Percentiles rank a stretch among this genome's conserved stretches.
Conservation (phyloP, 1,139 yeast species). For the Protomyces macrosporus region DNA sequence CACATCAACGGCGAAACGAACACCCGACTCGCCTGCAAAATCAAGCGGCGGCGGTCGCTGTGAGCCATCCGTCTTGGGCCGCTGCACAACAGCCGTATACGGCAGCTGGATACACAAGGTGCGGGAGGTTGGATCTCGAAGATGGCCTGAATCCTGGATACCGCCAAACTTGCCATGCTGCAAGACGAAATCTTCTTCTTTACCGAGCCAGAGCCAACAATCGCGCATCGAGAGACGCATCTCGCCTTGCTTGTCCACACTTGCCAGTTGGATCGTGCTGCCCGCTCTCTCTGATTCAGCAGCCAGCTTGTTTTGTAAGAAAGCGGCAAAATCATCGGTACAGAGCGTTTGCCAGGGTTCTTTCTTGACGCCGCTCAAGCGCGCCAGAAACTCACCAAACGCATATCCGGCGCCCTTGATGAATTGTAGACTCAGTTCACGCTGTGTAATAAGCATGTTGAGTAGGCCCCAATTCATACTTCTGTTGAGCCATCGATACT, state of each 20-base stretch:
- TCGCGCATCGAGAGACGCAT: slow-evolving; percentile 6
- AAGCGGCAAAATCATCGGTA: background rate
- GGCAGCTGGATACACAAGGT: slow-evolving; percentile 16
- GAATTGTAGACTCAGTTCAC: slow-evolving; percentile 4
- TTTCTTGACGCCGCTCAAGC: slow-evolving; percentile 1
- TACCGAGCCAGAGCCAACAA: slow-evolving; percentile 15
- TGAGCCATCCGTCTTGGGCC: background rate
- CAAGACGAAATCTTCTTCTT: background rate
- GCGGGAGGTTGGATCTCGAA: slow-evolving; percentile 5
- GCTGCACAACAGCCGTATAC: slow-evolving; percentile 10
- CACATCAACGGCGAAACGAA: slow-evolving; percentile 13
- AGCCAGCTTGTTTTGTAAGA: background rate
- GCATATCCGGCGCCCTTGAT: slow-evolving; percentile 13
- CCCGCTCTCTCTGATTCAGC: background rate
- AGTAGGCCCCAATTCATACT: slow-evolving; percentile 13
- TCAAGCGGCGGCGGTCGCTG: slow-evolving; percentile 3
- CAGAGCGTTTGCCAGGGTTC: background rate
- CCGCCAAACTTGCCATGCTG: slow-evolving; percentile 11
- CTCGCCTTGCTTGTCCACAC: background rate
- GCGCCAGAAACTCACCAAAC: slow-evolving; percentile 12
- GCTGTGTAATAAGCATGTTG: slow-evolving; percentile 1
- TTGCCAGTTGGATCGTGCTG: background rate
- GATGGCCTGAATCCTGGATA: background rate
- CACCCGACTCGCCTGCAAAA: slow-evolving; percentile 5
- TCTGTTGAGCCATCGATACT: slow-evolving; percentile 1